phyloP scores from a whole-genome alignment of 2,329 filamentous ascomycete species.

The Pseudogymnoascus sp. region DNA sequence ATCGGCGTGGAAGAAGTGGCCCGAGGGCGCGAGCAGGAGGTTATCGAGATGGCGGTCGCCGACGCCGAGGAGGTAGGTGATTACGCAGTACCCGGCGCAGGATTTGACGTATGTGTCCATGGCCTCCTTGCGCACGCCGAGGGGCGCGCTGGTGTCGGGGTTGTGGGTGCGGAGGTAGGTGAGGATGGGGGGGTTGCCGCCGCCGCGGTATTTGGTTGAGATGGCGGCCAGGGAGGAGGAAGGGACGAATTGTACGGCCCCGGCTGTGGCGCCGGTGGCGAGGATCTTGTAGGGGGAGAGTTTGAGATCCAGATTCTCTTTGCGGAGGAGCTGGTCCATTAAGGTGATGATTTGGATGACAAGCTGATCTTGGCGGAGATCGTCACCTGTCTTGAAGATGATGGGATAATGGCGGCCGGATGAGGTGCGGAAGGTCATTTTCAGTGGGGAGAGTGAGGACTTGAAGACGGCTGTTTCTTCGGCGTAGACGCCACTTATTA shows the following conservation, averaged over 20 bases:
- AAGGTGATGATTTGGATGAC: slow-evolving; percentile 96
- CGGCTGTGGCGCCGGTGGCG: slow-evolving; percentile 81
- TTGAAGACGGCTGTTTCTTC: slow-evolving; percentile 92
- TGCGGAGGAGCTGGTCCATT: slow-evolving; percentile 92
- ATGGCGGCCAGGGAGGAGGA: slow-evolving; percentile 80
- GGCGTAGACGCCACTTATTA: slow-evolving; percentile 70
- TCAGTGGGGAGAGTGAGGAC: slow-evolving; percentile 84
- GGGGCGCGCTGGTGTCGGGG: slow-evolving; percentile 70
- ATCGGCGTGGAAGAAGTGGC: slow-evolving; percentile 96
- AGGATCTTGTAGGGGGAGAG: slow-evolving; percentile 94
- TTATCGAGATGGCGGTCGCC: slow-evolving; percentile 96
- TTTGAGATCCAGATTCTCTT: slow-evolving; percentile 93
- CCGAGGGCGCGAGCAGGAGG: slow-evolving; percentile 79
- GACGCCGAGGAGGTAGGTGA: slow-evolving; percentile 94
- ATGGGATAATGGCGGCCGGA: slow-evolving; percentile 76
- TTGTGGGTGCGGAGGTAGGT: slow-evolving; percentile 85
- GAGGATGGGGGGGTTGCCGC: slow-evolving; percentile 50
- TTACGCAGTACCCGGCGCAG: slow-evolving; percentile 95
- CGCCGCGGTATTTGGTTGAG: slow-evolving; percentile 69
- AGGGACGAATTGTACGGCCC: slow-evolving; percentile 87
- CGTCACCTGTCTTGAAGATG: slow-evolving; percentile 95
- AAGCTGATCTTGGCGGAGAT: slow-evolving; percentile 91
- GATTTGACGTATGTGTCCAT: slow-evolving; percentile 95
- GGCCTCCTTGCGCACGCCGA: slow-evolving; percentile 83
- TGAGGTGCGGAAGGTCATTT: slow-evolving; percentile 80